Conservation (phyloP, 805 yeast species). For the Zygosaccharomyces pseudorouxii region DNA sequence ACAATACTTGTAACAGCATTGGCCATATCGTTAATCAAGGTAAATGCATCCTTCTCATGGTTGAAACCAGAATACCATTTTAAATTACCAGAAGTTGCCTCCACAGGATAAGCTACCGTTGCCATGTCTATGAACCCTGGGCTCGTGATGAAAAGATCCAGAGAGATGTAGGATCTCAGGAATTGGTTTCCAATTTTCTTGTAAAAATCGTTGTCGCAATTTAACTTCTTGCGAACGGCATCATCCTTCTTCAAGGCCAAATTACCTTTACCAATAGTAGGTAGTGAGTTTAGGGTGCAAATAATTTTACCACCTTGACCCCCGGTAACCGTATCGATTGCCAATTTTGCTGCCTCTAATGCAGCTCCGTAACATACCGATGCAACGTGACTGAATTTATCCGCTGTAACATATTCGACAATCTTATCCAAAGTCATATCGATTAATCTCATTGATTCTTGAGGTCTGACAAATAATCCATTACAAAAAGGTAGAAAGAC, state of each 20-base stretch:
- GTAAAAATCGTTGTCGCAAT: conserved; percentile 60
- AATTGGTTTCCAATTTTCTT: conserved; percentile 53
- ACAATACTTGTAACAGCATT: conserved; percentile 44
- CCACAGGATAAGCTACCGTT: conserved; percentile 60
- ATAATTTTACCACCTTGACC: conserved; percentile 83
- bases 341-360: conserved; percentile 57
- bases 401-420: conserved; percentile 36
- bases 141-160: conserved; percentile 71
- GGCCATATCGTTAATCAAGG: conserved; percentile 57
- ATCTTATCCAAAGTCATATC: conserved; percentile 58
- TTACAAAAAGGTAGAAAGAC: conserved; percentile 67
- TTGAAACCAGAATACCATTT: conserved; percentile 64
- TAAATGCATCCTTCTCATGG: conserved; percentile 62
- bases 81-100: conserved; percentile 66
- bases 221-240: conserved; percentile 48
- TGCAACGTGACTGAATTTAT: conserved; percentile 25
- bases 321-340: conserved; percentile 45
- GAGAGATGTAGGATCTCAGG: conserved; percentile 56
- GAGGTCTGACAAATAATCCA: conserved; percentile 79
- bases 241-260: conserved; percentile 41
- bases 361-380: conserved; percentile 82
- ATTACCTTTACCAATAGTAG: conserved; percentile 78
- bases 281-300: conserved; percentile 60
- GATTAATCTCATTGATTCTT: conserved; percentile 56
- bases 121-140: conserved; percentile 65